A percentile compares a stretch with the other conserved stretches of the same genome.
phyloP scores from a whole-genome alignment of 2,329 filamentous ascomycete species.

The Biscogniauxia marginata region DNA sequence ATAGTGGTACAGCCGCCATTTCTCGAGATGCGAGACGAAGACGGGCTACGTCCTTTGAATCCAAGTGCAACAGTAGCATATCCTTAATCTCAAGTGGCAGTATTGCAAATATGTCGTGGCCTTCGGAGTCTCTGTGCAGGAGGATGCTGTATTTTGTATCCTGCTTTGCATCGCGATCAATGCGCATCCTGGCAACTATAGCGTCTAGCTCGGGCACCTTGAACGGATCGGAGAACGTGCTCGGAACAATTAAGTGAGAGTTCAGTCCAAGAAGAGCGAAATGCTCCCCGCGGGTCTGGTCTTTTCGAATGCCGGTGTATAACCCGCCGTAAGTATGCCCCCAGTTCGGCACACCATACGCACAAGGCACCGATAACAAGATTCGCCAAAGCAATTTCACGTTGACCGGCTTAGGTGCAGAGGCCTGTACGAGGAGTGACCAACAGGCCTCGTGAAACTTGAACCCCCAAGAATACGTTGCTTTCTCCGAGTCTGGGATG shows the following conservation, averaged over 20 bases:
- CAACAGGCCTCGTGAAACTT: slow-evolving; percentile 29
- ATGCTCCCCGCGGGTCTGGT: slow-evolving; percentile 6
- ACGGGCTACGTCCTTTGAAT: slow-evolving; percentile 11
- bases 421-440: slow-evolving; percentile 24
- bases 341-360: slow-evolving; percentile 23
- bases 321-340: slow-evolving; percentile 28
- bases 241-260: slow-evolving; percentile 22
- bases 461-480: slow-evolving; percentile 26
- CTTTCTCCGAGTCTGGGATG: slow-evolving; percentile 9
- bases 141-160: not conserved
- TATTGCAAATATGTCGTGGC: slow-evolving; percentile 18
- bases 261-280: slow-evolving; percentile 14
- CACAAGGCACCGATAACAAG: slow-evolving; percentile 23
- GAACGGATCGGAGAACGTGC: slow-evolving; percentile 23
- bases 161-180: not conserved
- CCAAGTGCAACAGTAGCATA: slow-evolving; percentile 22
- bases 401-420: slow-evolving; percentile 17
- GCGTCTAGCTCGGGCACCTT: slow-evolving; percentile 21
- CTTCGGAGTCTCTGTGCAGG: not conserved
- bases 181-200: slow-evolving; percentile 11
- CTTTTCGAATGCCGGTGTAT: slow-evolving; percentile 11
- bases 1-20: slow-evolving; percentile 18
- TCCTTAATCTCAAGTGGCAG: slow-evolving; percentile 23
- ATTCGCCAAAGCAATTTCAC: slow-evolving; percentile 26
- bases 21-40: slow-evolving; percentile 24